Conservation (phyloP, 257 asterid species). For the Salvia rosmarinus region DNA sequence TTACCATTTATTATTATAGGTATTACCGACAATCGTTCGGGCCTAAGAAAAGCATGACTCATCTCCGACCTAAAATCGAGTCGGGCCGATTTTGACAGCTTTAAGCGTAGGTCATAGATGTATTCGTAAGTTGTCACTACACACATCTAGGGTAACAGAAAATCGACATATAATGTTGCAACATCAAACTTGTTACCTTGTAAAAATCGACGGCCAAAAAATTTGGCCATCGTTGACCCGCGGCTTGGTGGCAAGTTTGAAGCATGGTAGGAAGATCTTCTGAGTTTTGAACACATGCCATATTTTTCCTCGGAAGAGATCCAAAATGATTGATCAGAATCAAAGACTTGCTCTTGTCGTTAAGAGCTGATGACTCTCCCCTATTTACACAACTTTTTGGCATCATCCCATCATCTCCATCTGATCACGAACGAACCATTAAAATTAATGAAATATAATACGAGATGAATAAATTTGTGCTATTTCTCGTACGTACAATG, state of each 20-base stretch:
- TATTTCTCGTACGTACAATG: constrained; percentile 19
- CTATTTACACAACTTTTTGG: constrained; percentile 54
- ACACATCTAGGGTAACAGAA: no score
- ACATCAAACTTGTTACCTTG: constrained; percentile 46
- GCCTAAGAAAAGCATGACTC: no score
- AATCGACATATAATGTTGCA: no score
- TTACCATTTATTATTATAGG: not conserved
- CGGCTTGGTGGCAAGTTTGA: constrained; percentile 54
- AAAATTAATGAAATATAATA: not conserved
- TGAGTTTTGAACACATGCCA: constrained; percentile 62
- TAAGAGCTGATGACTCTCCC: constrained; percentile 58
- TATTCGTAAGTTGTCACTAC: no score
- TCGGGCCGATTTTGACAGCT: no score
- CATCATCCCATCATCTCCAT: constrained; percentile 67
- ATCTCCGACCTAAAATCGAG: no score
- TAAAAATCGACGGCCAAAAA: constrained; percentile 78
- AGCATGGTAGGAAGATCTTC: constrained; percentile 51
- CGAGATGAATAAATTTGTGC: not conserved
- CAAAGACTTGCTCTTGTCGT: constrained; percentile 62
- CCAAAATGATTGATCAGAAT: constrained; percentile 62
- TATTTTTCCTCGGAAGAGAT: constrained; percentile 46
- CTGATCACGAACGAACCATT: constrained; percentile 32
- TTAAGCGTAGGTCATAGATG: no score
- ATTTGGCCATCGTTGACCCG: constrained; percentile 75
- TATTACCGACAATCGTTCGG: no score